Evolutionary conservation across 2,329 filamentous ascomycete species (phyloP), one percentile per base, ranked within the genome.

Genomic region (Golovinomyces cichoracearum): DNA sequence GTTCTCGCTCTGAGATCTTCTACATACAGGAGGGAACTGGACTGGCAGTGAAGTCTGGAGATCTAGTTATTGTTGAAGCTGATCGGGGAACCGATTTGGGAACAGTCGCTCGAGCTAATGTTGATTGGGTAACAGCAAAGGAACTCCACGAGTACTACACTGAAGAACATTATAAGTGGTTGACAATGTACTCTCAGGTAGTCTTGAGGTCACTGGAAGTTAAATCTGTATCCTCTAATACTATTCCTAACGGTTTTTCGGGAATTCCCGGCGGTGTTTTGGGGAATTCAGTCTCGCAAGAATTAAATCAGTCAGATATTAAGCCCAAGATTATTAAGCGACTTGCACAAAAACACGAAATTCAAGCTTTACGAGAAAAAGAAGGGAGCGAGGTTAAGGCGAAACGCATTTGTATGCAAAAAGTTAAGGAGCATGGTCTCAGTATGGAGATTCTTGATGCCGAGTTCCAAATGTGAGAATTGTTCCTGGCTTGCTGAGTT

Each of bases 361-460:
- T 95, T 42, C 74, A 85, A 56, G 78, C 79, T 51, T 69, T 98
- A 54, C 78, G 84, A 51, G 90, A 95, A 58, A 98, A 98, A 62
- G 90, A 98, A 66, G 88, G 86, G 35, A 90, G 92, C 53, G 90
- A 98, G 63, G 90, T 90, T 17, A 95, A 95, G 63, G 90, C 90
- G 1, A 95, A 98, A 67, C 77, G 90, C 49, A 80, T 93, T 40
- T 94, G 86, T 62, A 90, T 93, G 68, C 83, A 93, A 58, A 98
- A 95, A 64, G 90, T 94, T 48, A 81, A 81, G 55, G 88, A 95
- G 59, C 86, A 95, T 62, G 79, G 83, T 45, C 71, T 95, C 25
- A 86, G 92, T 57, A 95, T 98, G 90, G 90, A 98, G 63, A 95
- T 98, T 53, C 74, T 98, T 5, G 90, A 98, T 64, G 90, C 90